Base-by-base conservation (phyloP, 2,329 filamentous ascomycete species). In the Ophiocordyceps australis region DNA sequence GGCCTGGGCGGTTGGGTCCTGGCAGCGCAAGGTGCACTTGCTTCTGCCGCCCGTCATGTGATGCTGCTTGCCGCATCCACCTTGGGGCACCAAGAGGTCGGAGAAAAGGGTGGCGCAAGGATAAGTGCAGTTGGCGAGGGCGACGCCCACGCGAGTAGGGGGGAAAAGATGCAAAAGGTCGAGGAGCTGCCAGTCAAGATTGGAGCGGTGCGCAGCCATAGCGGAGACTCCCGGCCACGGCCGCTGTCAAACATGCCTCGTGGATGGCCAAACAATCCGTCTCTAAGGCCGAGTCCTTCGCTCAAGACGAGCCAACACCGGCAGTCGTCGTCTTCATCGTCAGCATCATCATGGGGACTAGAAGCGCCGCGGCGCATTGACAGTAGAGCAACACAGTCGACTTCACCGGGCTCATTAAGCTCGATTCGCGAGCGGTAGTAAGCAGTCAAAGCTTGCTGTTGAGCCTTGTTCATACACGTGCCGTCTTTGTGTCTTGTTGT, bases 201-300 rank as follows among this genome's bases (percentile, higher is more conserved):
- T n/a, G 38, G 34, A 4, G 33, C 30, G 5, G 27, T 38, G 7
- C 35, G 38, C 13, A 36, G 30, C n/a, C 28, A 35, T 22, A 36
- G 28, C n/a, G 23, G 22, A 6, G 31, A 24, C 9, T 20, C 19
- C 7, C 29, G 37, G 3, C 36, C 39, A 10, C 41, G 39, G 22
- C 42, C 45, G 21, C 20, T 36, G 9, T 50, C 48, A 7, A 50
- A 37, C 17, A 52, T 52, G 50, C 48, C 50, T 2, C 33, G 43
- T 7, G 50, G 50, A 12, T 53, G 50, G 50, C 46, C 47, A 12
- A 39, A 45, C 18, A 49, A 49, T 14, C 37, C 38, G 11, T 37
- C 41, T 2, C 27, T 46, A 17, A 37, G 46, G 24, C 17, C 17
- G 17, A 19, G 17, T 10, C 17, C 17, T 19, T 19, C 17, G n/a